These are phyloP conservation scores for Zanthoxylum bungeanum DNA, from an alignment of 345 rosid genomes.

Conservation along the genomic window DNA sequence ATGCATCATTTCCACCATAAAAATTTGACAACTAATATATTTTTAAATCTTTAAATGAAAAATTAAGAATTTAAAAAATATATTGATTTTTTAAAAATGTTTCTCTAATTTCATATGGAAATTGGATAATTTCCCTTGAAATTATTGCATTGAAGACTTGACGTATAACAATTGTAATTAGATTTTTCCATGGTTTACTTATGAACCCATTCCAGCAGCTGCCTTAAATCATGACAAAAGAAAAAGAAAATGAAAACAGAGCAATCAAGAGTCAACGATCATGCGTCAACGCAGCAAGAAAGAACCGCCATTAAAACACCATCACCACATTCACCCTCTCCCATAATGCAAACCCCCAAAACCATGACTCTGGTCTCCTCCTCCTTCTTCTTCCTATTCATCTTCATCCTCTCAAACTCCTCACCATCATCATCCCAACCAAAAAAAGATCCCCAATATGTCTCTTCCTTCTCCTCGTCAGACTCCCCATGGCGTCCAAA, in stretches of 20 bases:
- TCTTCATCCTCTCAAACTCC: slow-evolving; percentile 16
- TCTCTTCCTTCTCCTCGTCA: slow-evolving; percentile 35
- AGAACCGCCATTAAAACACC: slow-evolving; percentile 22
- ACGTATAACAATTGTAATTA: no score
- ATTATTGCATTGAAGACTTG: no score
- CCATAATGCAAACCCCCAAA: background rate
- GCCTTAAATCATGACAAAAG: background rate
- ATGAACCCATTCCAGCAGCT: background rate
- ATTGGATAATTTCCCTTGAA: no score
- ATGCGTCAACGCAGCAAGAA: slow-evolving; percentile 15
- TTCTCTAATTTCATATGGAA: no score
- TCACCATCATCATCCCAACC: slow-evolving; percentile 24
- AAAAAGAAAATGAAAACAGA: background rate
- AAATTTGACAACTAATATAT: no score
- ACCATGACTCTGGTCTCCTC: slow-evolving; percentile 25
- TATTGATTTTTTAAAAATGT: no score
- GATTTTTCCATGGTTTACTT: background rate
- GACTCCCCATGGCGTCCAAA: slow-evolving; percentile 45
- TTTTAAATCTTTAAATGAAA: no score
- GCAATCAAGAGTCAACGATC: background rate
- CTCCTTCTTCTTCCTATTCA: slow-evolving; percentile 12
- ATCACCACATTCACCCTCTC: background rate
- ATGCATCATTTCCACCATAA: no score
- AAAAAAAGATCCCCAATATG: slow-evolving; percentile 6
- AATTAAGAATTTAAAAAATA: no score